Evolutionary conservation across 139 green algal genomes (phyloP).

Genomic region (Picochlorum sp.): DNA sequence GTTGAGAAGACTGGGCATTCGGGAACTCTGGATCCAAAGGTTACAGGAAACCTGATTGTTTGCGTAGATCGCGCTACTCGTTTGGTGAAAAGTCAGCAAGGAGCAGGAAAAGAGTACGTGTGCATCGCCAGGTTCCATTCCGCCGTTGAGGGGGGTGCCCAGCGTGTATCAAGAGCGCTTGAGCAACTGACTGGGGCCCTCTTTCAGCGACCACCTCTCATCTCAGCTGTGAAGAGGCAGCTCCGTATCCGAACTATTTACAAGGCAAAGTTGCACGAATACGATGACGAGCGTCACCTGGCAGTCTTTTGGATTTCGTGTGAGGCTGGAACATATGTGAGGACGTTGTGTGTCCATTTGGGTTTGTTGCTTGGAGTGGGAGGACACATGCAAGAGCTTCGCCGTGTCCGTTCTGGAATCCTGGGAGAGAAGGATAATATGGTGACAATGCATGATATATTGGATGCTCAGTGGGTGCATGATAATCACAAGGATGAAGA

Average conservation of each 20-base stretch:
- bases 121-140: slow-evolving; percentile 78
- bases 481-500: slow-evolving; percentile 89
- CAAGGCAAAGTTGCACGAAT: slow-evolving; percentile 86
- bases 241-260: slow-evolving; percentile 97
- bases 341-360: slow-evolving; percentile 96
- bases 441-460: slow-evolving; percentile 98
- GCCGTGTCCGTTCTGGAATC: slow-evolving; percentile 87
- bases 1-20: slow-evolving; percentile 98
- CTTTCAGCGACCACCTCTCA: slow-evolving; percentile 96
- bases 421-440: slow-evolving; percentile 97
- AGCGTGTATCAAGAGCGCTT: slow-evolving; percentile 56
- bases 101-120: slow-evolving; percentile 98
- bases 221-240: slow-evolving; percentile 98
- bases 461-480: slow-evolving; percentile 89
- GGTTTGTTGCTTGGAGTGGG: slow-evolving; percentile 92
- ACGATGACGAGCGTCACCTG: slow-evolving; percentile 90
- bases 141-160: slow-evolving; percentile 52
- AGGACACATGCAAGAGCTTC: slow-evolving; percentile 96
- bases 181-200: slow-evolving; percentile 64
- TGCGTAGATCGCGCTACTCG: slow-evolving; percentile 95
- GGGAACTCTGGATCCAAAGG: slow-evolving; percentile 94
- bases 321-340: slow-evolving; percentile 95
- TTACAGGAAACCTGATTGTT: slow-evolving; percentile 91
- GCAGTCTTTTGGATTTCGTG: slow-evolving; percentile 94
- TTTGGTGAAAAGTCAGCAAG: slow-evolving; percentile 98